Evolutionary conservation across 768 basidiomycete genomes (phyloP), one percentile per base, ranked within the genome.

Genomic region (Pulveroboletus frians): DNA sequence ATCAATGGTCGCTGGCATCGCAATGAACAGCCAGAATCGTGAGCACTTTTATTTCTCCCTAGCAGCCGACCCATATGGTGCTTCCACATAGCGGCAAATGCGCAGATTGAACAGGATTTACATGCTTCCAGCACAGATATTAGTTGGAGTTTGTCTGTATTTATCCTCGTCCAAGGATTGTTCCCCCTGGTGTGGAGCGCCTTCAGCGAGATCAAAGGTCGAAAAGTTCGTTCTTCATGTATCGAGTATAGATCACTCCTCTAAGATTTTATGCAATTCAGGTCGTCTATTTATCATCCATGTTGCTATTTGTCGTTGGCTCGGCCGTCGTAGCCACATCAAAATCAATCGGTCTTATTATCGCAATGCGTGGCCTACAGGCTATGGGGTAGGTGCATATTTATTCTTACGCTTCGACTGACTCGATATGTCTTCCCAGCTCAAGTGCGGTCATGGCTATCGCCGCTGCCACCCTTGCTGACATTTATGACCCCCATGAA

Each of bases 401-500:
- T 29, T 26, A 21, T 23, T 21, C n/a, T 14, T 5, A n/a, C 4
- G 5, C 2, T 0, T 7, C 14, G 26, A 15, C 39, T 52, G 37
- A 56, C 20, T 46, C 3, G 17, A 21, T 32, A 7, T 13, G 14
- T 34, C 10, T 29, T 3, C 11, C 38, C 50, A 84, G 82, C 13
- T 83, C 81, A 5, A 79, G 81, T 44, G 84, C 85, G 1, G 82
- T 86, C 14, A 75, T 85, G 49, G 66, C 83, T 0, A 80, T 91
- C 40, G 88, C 88, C 10, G 86, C 85, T 1, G 87, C 85, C 5
- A 86, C 87, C 0, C 72, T 91, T 3, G 85, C 88, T 4, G 88
- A 90, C 62, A 82, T 90, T 15, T 90, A 80, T 56, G 88, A 90
- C 26, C 79, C 87, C 0, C 70, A 74, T n/a, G 83, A 89, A 59